Evolutionary conservation across 805 yeast species (phyloP), one percentile per base, ranked within the genome.

Genomic region (Candida nemodendra): DNA sequence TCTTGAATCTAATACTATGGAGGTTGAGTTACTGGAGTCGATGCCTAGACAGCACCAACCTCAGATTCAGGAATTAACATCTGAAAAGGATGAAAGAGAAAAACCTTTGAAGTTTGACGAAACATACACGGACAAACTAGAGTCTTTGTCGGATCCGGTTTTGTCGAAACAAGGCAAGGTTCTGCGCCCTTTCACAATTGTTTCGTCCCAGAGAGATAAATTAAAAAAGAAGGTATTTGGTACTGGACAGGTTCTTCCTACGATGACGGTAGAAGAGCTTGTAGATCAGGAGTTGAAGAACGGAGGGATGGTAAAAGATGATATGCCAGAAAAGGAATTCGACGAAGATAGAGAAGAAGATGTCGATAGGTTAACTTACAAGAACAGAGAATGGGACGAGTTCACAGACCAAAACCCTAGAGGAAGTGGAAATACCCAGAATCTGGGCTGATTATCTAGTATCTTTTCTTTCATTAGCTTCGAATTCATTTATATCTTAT

Each of bases 211-310:
- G 22, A 72, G 78, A 42, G 78, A 77, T 25, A 76, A 81, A 31
- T 48, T 87, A 13, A 68, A 72, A 40, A 65, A 70, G 22, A 76
- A 81, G 51, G 96, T 90, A 0, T 79, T 76, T 50, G 96, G 97
- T 1, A 87, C 95, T 2, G 99, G 97, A 1, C 97, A 93, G 62
- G 79, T 74, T 18, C 69, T 91, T 19, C 99, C 99, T 2, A 87
- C 97, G 0, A 87, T 93, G 93, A 70, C 95, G 0, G 89, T 93
- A 0, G 99, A 93, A 47, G 97, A 93, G 51, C 81, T 84, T 44
- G 67, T 93, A 36, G 95, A 89, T 32, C 79, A 87, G 50, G 99
- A 93, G 57, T 68, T 85, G 45, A 79, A 80, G 14, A 80, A 84
- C 51, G 96, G 96, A 2, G 90, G 91, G 39, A 84, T 90, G 71